Base-by-base conservation (phyloP, 1,139 yeast genomes). In the Candida frijolesensis region DNA sequence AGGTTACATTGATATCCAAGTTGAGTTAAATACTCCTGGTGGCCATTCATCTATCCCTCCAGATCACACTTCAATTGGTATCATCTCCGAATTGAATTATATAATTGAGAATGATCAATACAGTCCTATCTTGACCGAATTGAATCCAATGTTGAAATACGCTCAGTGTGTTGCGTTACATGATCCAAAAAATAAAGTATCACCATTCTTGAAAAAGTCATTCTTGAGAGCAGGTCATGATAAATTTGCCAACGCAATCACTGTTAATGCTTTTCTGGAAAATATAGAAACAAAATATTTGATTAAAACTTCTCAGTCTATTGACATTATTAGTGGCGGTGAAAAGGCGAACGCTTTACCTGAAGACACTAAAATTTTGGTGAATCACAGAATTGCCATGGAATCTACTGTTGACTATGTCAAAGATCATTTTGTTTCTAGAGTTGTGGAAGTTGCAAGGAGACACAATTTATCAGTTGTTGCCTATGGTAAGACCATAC, bases 21-120 rank as follows among this genome's bases (percentile, higher is more conserved):
- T 66, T 27, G 67, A 68, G 44, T 66, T 76, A 54, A 66, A 64
- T 44, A 71, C 78, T 15, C 75, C 75, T 7, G 80, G 80, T 35
- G 80, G 80, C 4, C 80, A 76, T 54, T 72, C 80, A 1, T 71
- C 77, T 4, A 57, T 71, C 33, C 79, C 80, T 10, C 80, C 80
- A 2, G 78, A 72, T 55, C 79, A 74, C 59, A 74, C 80, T 3
- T 65, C 77, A 3, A 73, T 76, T 57, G 80, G 80, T 35, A 71
- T 75, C 47, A 61, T 71, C 53, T 67, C 74, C n/a, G 78, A 75
- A 52, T 67, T 76, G 57, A 70, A 66, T 14, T 62, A 60, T 51
- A 46, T 66, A 18, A 67, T 76, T 43, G 80, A 76, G 56, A 57
- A 60, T 37, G 74, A 74, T 55, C 78, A 72, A 1, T 75, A 62